A percentile compares a stretch with the other conserved stretches of the same genome.
Evolutionary conservation across 305 asterid genomes (phyloP).

Genomic region (Ajuga reptans): DNA sequence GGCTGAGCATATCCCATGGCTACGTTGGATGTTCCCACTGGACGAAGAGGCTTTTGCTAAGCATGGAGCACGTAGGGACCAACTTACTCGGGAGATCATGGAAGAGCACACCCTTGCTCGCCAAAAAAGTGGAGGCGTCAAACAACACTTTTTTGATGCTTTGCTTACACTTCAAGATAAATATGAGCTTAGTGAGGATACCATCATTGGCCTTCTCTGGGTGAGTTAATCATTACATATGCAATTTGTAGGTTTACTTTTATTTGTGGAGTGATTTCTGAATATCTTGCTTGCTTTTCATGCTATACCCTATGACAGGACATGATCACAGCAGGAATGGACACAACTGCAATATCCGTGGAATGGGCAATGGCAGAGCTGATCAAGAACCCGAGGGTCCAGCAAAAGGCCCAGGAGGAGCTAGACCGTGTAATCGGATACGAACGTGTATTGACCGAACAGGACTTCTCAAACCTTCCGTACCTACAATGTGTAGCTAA

Average conservation of each 20-base stretch:
- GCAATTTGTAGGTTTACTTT: background rate
- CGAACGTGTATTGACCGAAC: conserved; percentile 46
- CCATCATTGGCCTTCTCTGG: conserved; percentile 66
- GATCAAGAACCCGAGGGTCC: conserved; percentile 59
- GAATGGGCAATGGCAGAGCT: conserved; percentile 76
- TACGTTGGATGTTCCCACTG: conserved; percentile 58
- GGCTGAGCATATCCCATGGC: conserved; percentile 69
- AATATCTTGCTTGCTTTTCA: background rate
- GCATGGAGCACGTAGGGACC: conserved; percentile 52
- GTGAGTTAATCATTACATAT: conserved; percentile 27
- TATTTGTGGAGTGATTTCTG: background rate
- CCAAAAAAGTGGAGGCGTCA: conserved; percentile 42
- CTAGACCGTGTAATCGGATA: conserved; percentile 47
- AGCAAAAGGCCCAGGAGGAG: conserved; percentile 62
- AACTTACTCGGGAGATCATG: conserved; percentile 51
- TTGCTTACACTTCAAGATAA: conserved; percentile 44
- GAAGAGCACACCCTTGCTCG: conserved; percentile 57
- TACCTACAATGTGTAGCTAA: conserved; percentile 49
- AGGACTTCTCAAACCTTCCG: conserved; percentile 52
- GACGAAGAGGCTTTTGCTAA: conserved; percentile 56
- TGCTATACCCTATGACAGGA: conserved; percentile 30
- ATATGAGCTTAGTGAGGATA: conserved; percentile 59
- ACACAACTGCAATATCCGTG: conserved; percentile 54
- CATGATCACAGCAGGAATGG: conserved; percentile 72
- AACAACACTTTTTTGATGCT: conserved; percentile 59